A percentile compares a stretch with the other conserved stretches of the same genome.
These are phyloP conservation scores for Aquilaria sinensis DNA, from an alignment of 345 rosid genomes.

Conservation along the genomic window DNA sequence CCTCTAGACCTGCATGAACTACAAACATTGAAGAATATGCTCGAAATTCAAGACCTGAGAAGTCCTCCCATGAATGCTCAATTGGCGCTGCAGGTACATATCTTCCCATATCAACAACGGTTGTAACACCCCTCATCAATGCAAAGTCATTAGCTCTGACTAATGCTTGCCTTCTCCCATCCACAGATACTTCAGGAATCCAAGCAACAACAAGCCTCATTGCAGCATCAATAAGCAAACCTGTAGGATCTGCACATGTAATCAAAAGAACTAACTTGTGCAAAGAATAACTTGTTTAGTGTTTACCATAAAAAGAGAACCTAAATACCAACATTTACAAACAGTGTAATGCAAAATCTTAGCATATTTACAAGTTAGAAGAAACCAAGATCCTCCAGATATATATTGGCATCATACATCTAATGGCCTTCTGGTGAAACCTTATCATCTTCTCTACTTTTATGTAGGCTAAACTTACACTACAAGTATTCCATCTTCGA, in stretches of 20 bases:
- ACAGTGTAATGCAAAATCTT: too few species aligned
- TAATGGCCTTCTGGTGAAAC: too few species aligned
- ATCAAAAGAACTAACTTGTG: slow-evolving; percentile 6
- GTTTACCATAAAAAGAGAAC: not conserved
- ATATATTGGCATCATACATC: too few species aligned
- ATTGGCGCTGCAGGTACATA: slow-evolving; percentile 63
- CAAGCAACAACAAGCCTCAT: slow-evolving; percentile 53
- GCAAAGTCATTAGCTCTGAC: slow-evolving; percentile 69
- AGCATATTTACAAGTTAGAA: too few species aligned
- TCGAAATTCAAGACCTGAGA: slow-evolving; percentile 47
- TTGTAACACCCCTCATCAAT: slow-evolving; percentile 75
- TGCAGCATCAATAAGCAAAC: slow-evolving; percentile 82
- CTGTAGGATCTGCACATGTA: slow-evolving; percentile 63
- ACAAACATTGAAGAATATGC: not conserved
- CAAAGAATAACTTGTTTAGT: slow-evolving; percentile 9
- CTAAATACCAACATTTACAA: not conserved
- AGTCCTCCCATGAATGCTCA: slow-evolving; percentile 76
- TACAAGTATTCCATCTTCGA: too few species aligned
- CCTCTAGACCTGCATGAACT: not conserved
- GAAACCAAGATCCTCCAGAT: too few species aligned
- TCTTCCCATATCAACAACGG: slow-evolving; percentile 84
- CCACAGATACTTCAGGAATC: slow-evolving; percentile 58
- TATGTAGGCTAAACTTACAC: too few species aligned
- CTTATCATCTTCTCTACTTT: too few species aligned
- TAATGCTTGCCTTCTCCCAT: slow-evolving; percentile 83